Evolutionary conservation across 139 green algal genomes (phyloP).

Genomic region (Chlorella sp.): DNA sequence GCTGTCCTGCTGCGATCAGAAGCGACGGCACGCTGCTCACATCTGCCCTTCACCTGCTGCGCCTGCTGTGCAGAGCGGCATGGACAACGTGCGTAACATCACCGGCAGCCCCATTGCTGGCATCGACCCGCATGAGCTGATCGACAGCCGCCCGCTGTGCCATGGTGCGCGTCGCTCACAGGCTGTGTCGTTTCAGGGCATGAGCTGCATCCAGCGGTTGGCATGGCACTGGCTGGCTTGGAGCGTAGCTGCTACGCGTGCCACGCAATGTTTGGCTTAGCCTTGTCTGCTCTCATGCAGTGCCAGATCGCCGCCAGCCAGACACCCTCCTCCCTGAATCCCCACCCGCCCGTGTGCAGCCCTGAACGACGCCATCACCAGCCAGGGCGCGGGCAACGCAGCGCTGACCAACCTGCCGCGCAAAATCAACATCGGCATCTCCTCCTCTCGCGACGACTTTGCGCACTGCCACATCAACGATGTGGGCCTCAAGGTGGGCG

Average conservation of each 20-base stretch:
- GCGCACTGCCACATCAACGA: conserved; percentile 99
- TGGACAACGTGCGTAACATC: conserved; percentile 99
- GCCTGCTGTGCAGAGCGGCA: conserved; percentile 67
- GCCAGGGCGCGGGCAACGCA: conserved; percentile 75
- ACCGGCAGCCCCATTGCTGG: conserved; percentile 86
- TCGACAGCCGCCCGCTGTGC: conserved; percentile 82
- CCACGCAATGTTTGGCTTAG: no score
- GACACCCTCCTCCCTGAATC: neutral
- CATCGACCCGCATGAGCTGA: conserved; percentile 94
- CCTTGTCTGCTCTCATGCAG: no score
- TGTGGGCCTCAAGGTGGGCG: conserved; percentile 81
- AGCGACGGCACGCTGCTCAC: no score
- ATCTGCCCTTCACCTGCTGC: neutral
- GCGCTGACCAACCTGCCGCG: conserved; percentile 95
- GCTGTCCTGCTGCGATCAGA: no score
- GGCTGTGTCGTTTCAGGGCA: neutral
- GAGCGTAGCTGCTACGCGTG: no score
- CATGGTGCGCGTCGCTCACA: conserved; percentile 29
- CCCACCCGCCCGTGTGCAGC: conserved; percentile 28
- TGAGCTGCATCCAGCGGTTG: neutral
- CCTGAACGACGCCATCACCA: conserved; percentile 82
- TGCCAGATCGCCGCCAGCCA: neutral
- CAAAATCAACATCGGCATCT: conserved; percentile 98
- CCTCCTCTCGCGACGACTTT: conserved; percentile 91
- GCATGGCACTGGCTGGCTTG: no score